These are phyloP conservation scores for Vanderwaltozyma tropicalis DNA, from an alignment of 805 yeast genomes.

Conservation along the genomic window DNA sequence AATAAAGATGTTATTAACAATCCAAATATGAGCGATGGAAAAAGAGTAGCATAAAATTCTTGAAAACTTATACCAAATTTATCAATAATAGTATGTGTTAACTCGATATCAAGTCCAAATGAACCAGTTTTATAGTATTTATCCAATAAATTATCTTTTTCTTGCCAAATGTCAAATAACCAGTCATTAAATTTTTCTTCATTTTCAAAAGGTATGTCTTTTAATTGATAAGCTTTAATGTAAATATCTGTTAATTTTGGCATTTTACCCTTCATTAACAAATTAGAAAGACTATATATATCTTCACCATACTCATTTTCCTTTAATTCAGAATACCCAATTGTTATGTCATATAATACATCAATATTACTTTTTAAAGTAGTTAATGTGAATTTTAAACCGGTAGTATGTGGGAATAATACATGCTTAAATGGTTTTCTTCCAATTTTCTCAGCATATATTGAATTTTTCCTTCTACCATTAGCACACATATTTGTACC, in stretches of 20 bases:
- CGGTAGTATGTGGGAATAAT: conserved; percentile 75
- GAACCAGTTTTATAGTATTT: conserved; percentile 47
- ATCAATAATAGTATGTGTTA: background rate
- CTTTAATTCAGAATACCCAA: conserved; percentile 67
- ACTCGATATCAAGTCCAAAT: conserved; percentile 26
- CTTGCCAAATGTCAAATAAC: conserved; percentile 64
- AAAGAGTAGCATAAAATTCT: background rate
- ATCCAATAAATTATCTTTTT: conserved; percentile 67
- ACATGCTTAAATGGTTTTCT: conserved; percentile 47
- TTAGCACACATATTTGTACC: conserved; percentile 76
- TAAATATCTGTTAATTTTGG: conserved; percentile 59
- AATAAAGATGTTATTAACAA: background rate
- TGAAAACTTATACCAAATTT: background rate
- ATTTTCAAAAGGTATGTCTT: conserved; percentile 51
- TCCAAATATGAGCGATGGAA: background rate
- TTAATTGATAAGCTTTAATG: conserved; percentile 45
- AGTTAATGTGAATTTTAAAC: conserved; percentile 56
- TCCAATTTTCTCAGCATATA: conserved; percentile 44
- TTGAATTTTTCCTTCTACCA: conserved; percentile 49
- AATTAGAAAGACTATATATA: conserved; percentile 49
- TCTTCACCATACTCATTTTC: conserved; percentile 66
- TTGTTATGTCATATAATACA: conserved; percentile 68
- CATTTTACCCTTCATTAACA: conserved; percentile 59
- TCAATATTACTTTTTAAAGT: conserved; percentile 44
- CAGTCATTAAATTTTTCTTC: conserved; percentile 58